Percentiles rank a stretch among this genome's conserved stretches.
phyloP scores from a whole-genome alignment of 78 protist genomes.

The Corallochytrium limacisporum region DNA sequence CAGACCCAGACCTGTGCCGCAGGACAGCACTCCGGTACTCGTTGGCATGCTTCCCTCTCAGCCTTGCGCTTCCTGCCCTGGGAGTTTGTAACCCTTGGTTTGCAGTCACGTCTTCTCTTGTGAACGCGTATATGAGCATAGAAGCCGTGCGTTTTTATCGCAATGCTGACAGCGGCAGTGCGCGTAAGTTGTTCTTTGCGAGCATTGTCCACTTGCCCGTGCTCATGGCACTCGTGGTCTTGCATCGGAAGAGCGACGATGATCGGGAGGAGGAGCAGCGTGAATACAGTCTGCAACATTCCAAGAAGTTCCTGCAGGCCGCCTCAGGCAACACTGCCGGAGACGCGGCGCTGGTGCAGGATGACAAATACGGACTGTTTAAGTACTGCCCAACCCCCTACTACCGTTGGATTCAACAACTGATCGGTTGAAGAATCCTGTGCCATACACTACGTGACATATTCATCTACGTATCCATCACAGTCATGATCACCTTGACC shows the following conservation, averaged over 20 bases:
- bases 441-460: too few species aligned
- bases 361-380: too few species aligned
- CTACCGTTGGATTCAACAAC: too few species aligned
- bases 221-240: conserved; percentile 12
- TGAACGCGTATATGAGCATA: neutral
- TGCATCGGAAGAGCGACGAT: conserved; percentile 1
- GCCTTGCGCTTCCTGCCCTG: neutral
- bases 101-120: neutral
- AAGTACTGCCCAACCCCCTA: too few species aligned
- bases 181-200: conserved; percentile 22
- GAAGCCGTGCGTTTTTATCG: neutral
- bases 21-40: conserved; percentile 3
- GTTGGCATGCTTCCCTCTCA: conserved; percentile 7
- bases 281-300: too few species aligned
- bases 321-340: too few species aligned
- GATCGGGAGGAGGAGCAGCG: too few species aligned
- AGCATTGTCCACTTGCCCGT: conserved; percentile 22
- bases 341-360: too few species aligned
- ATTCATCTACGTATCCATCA: too few species aligned
- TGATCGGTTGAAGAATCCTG: too few species aligned
- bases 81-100: neutral
- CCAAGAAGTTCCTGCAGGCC: too few species aligned
- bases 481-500: too few species aligned
- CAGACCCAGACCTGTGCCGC: conserved; percentile 28
- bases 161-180: neutral